Evolutionary conservation across 1,139 yeast species (phyloP), one percentile per base, ranked within the genome.

Genomic region (Sugiyamaella castrensis): DNA sequence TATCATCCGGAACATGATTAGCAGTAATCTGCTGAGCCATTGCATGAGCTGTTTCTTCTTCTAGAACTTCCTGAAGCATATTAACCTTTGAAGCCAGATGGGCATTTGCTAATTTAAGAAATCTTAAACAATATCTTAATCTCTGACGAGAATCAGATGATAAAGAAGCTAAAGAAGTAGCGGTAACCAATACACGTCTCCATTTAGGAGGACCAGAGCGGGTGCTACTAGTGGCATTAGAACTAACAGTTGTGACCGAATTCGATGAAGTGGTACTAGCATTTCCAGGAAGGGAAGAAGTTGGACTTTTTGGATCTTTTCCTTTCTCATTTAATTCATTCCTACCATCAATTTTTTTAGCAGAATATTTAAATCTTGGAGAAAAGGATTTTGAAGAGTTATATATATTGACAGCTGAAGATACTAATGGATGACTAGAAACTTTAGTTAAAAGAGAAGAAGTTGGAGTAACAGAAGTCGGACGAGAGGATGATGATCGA

Each of bases 71-170:
- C 61, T 85, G 91, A 44, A 87, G 71, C 49, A 74, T 76, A 48
- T 69, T 70, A n/a, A 86, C 84, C 60, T 84, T 84, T 37, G 75
- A 68, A 34, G 81, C 80, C 28, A 87, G 75, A 53, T 82, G 84
- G 54, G 80, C 83, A 61, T 85, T 87, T 8, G 96, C 95, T 41
- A 86, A 73, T 62, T 84, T 80, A 52, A 87, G 72, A 53, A 88
- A 71, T 53, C 84, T 87, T 49, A 87, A 71, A 58, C 94, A 83
- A 51, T 87, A 82, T 44, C 87, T 80, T 46, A 87, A 67, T 53
- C 88, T 75, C 57, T 81, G 81, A 54, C 82, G 80, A 2, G 89
- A 82, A 59, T 87, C 95, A 46, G 75, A 73, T 1, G 84, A 75
- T 60, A 80, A 69, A 40, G 77, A 60, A 8, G 74, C 73, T 37